A percentile compares a stretch with the other conserved stretches of the same genome.
Evolutionary conservation across 2,329 filamentous ascomycete genomes (phyloP).

Genomic region (Fusarium sp.): DNA sequence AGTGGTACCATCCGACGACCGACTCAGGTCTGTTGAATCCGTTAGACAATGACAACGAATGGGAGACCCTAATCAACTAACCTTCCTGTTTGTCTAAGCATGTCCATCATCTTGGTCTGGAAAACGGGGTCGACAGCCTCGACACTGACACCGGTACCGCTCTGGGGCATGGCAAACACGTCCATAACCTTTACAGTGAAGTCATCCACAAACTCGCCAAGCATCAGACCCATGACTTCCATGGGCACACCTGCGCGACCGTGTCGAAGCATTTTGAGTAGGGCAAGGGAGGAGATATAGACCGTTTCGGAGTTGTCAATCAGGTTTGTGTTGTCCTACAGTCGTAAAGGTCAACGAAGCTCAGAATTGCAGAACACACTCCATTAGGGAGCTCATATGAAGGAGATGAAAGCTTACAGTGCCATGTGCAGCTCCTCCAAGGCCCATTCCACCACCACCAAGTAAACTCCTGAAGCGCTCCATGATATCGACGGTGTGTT

Average conservation of each 20-base stretch:
- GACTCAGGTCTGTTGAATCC: constrained; percentile 77
- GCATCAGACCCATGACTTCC: constrained; percentile 99
- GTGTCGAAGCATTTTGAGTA: constrained; percentile 98
- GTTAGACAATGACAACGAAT: constrained; percentile 22
- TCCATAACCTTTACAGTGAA: constrained; percentile 98
- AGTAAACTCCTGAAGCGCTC: constrained; percentile 92
- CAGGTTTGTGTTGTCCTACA: constrained; percentile 84
- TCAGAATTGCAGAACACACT: not conserved
- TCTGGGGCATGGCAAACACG: constrained; percentile 99
- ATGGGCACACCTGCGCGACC: constrained; percentile 97
- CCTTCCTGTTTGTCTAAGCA: constrained; percentile 97
- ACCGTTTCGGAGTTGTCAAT: constrained; percentile 99
- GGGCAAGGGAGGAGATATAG: constrained; percentile 95
- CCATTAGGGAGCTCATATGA: constrained; percentile 14
- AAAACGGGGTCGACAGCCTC: constrained; percentile 98
- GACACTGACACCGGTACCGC: constrained; percentile 96
- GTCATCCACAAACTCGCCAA: constrained; percentile 98
- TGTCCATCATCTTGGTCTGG: constrained; percentile 99
- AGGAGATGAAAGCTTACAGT: constrained; percentile 46
- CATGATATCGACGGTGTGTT: constrained; percentile 62
- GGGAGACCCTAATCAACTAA: constrained; percentile 52
- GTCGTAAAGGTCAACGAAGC: constrained; percentile 9
- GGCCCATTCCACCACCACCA: constrained; percentile 75
- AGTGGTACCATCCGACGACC: constrained; percentile 99
- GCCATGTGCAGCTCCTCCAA: constrained; percentile 58